Conservation (phyloP, 2,329 filamentous ascomycete species). For the Fusarium sp. region DNA sequence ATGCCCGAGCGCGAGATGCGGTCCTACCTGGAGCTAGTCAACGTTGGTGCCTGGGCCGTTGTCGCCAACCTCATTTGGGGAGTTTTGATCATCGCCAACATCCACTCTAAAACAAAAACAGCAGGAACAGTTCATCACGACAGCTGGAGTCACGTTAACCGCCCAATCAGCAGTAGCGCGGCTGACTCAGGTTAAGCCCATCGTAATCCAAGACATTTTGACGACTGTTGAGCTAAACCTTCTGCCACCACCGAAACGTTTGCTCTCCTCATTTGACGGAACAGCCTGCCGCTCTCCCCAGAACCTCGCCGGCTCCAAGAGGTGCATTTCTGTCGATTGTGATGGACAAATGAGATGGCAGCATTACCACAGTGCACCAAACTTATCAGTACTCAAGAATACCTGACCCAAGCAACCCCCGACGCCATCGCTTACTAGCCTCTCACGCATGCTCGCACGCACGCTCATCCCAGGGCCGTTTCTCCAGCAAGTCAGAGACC, state of each 20-base stretch:
- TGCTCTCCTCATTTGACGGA: slow-evolving; percentile 22
- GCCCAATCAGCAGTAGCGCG: slow-evolving; percentile 23
- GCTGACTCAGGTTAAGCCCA: slow-evolving; percentile 23
- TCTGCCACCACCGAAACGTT: slow-evolving; percentile 15
- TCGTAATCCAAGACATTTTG: slow-evolving; percentile 34
- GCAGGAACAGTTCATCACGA: slow-evolving; percentile 26
- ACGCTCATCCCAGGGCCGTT: slow-evolving; percentile 13
- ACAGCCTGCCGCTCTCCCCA: slow-evolving; percentile 19
- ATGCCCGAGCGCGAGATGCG: neutral
- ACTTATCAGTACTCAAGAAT: slow-evolving; percentile 38
- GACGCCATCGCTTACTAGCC: slow-evolving; percentile 40
- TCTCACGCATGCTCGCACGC: slow-evolving; percentile 7
- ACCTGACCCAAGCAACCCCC: slow-evolving; percentile 33
- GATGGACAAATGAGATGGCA: slow-evolving; percentile 39
- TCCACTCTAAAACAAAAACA: slow-evolving; percentile 31
- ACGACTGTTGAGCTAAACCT: slow-evolving; percentile 1
- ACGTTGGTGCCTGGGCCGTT: neutral
- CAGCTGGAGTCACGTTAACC: neutral
- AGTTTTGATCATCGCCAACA: neutral
- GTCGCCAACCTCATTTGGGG: neutral
- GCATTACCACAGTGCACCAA: slow-evolving; percentile 40
- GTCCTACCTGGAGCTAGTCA: neutral
- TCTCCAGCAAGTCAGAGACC: slow-evolving; percentile 18
- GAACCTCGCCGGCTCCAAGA: slow-evolving; percentile 15
- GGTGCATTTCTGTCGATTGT: slow-evolving; percentile 36